Evolutionary conservation across 129 eudicot genomes (phyloP).

Genomic region (Heracleum sosnowskyi): DNA sequence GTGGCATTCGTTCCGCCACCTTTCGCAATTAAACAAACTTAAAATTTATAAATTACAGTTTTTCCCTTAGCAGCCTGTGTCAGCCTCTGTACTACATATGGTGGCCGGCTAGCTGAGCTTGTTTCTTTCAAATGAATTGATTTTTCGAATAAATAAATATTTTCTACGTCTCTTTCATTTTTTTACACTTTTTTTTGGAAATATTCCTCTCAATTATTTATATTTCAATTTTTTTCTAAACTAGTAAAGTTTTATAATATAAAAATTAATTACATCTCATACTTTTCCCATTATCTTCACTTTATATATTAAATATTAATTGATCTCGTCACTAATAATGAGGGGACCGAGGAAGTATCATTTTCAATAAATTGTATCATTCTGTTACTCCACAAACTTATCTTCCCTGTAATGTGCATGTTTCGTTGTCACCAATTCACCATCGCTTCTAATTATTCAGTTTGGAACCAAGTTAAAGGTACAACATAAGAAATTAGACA

Average conservation of each 20-base stretch:
- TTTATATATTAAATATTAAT: too few relatives aligned
- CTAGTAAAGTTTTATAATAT: too few relatives aligned
- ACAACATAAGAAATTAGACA: not conserved
- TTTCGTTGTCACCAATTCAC: not conserved
- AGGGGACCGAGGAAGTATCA: too few relatives aligned
- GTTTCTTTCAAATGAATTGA: not conserved
- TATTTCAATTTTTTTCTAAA: too few relatives aligned
- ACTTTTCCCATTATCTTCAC: too few relatives aligned
- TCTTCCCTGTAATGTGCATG: not conserved
- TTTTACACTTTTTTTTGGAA: too few relatives aligned
- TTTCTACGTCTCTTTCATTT: too few relatives aligned
- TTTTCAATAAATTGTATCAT: not conserved
- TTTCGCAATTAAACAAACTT: not conserved
- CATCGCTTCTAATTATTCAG: not conserved
- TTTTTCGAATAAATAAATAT: too few relatives aligned
- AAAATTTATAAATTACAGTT: not conserved
- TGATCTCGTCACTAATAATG: too few relatives aligned
- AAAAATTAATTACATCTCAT: too few relatives aligned
- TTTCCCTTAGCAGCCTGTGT: not conserved
- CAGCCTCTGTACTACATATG: too few relatives aligned
- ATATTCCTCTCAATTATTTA: too few relatives aligned
- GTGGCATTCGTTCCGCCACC: constrained; percentile 3
- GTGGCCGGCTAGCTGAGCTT: not conserved
- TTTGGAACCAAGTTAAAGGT: not conserved
- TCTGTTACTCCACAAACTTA: not conserved